Percentiles rank a stretch among this genome's conserved stretches.
phyloP scores from a whole-genome alignment of 768 basidiomycete genomes.

The Auricularia cornea region DNA sequence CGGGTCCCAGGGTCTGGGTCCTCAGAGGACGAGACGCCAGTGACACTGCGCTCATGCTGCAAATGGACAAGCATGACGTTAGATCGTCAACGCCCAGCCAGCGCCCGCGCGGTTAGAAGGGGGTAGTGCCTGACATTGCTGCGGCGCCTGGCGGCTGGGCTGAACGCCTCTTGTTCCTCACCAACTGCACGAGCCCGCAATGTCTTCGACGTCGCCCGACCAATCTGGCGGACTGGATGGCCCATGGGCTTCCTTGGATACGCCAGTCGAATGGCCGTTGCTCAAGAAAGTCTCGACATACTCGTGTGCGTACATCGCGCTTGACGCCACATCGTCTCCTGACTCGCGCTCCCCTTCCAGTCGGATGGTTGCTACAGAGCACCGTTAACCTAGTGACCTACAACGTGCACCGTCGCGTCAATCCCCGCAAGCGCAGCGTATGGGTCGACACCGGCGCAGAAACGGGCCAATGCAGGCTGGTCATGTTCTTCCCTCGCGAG shows the following conservation, averaged over 20 bases:
- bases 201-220: no score
- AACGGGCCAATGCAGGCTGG: neutral
- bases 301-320: neutral
- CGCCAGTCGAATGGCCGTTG: neutral
- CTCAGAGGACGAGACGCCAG: no score
- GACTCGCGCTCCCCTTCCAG: neutral
- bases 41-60: no score
- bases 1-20: no score
- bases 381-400: neutral
- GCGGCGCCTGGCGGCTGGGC: no score
- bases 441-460: neutral
- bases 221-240: neutral
- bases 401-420: neutral
- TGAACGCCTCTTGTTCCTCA: no score
- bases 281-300: neutral
- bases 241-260: neutral
- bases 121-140: no score
- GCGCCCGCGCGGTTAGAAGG: no score
- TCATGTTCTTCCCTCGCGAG: neutral
- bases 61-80: no score
- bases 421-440: neutral
- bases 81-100: no score
- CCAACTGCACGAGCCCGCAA: no score
- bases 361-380: neutral
- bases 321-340: neutral